Evolutionary conservation across 257 asterid genomes (phyloP).

Genomic region (Phtheirospermum japonicum): DNA sequence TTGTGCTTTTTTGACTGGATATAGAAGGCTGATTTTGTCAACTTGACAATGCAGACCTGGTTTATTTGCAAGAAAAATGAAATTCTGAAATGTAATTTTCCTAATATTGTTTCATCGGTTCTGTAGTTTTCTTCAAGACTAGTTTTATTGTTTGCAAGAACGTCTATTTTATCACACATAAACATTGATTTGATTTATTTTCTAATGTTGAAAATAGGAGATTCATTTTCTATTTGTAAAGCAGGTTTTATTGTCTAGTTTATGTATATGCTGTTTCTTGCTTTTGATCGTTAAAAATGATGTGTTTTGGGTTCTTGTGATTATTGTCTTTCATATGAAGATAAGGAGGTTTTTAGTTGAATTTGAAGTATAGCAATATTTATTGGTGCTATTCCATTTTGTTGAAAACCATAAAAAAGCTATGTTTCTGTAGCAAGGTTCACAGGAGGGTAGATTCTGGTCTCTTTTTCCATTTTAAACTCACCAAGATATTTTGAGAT

Average conservation of each 20-base stretch:
- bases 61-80: constrained; percentile 15
- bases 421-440: background rate
- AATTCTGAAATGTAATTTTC: background rate
- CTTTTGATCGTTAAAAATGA: constrained; percentile 5
- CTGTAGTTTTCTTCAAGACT: background rate
- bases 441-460: background rate
- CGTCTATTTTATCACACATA: background rate
- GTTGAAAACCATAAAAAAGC: background rate
- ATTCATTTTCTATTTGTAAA: background rate
- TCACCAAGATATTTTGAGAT: background rate
- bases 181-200: background rate
- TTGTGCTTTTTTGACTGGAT: constrained; percentile 5
- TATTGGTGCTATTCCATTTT: background rate
- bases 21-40: background rate
- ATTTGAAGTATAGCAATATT: constrained; percentile 4
- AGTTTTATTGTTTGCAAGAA: background rate
- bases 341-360: background rate
- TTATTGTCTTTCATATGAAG: background rate
- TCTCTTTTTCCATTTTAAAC: constrained; percentile 1
- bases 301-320: background rate
- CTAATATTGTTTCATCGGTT: background rate
- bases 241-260: background rate
- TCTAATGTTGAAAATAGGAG: background rate
- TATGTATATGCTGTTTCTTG: background rate
- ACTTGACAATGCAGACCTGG: background rate